These are phyloP conservation scores for Trichophaea hybrida DNA, from an alignment of 2,329 filamentous ascomycete genomes.

Conservation along the genomic window DNA sequence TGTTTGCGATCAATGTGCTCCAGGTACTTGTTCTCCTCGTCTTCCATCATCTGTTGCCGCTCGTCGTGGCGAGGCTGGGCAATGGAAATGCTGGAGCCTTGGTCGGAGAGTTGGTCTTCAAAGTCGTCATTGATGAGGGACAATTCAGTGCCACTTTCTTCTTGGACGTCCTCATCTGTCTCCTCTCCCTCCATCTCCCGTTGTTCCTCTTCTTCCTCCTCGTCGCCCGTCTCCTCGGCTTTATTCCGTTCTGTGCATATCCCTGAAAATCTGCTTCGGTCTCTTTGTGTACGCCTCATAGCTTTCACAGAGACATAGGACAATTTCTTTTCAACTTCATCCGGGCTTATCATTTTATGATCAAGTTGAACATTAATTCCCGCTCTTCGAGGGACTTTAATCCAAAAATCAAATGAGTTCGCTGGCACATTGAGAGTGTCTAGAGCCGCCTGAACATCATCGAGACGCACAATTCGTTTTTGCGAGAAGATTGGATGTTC, in stretches of 20 bases:
- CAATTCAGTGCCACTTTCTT: background rate
- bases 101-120: background rate
- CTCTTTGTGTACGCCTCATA: too few species aligned
- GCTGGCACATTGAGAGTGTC: constrained; percentile 10
- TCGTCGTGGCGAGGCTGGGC: background rate
- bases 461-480: constrained; percentile 4
- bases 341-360: too few species aligned
- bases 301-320: too few species aligned
- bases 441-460: constrained; percentile 17
- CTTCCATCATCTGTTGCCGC: background rate
- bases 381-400: constrained; percentile 10
- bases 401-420: constrained; percentile 14
- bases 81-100: background rate
- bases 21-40: constrained; percentile 10
- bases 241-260: too few species aligned
- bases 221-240: too few species aligned
- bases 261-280: too few species aligned
- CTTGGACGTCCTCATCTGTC: background rate
- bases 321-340: too few species aligned
- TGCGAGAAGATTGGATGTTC: constrained; percentile 10
- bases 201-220: too few species aligned
- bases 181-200: background rate
- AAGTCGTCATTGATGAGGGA: background rate
- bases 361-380: background rate
- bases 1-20: constrained; percentile 9